phyloP scores from a whole-genome alignment of 2,329 filamentous ascomycete species.

The Alternaria arbusti region DNA sequence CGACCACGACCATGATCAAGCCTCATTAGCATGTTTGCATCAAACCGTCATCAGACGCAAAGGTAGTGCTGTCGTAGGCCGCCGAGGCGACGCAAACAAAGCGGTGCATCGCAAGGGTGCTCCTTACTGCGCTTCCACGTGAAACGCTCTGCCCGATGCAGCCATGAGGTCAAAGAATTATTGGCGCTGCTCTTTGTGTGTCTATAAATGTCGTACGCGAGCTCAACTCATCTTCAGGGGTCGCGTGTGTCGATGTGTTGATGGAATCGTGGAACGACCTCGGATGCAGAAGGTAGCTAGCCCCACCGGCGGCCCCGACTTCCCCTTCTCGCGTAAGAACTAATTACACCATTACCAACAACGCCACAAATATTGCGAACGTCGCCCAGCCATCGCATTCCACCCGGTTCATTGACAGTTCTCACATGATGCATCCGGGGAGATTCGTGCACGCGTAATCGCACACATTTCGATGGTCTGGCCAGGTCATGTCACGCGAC shows the following conservation, averaged over 20 bases:
- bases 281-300: neutral
- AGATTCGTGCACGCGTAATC: neutral
- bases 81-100: slow-evolving; percentile 22
- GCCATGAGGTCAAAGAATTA: slow-evolving; percentile 4
- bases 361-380: neutral
- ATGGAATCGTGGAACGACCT: neutral
- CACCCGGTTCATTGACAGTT: neutral
- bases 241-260: neutral
- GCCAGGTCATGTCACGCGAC: neutral
- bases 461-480: neutral
- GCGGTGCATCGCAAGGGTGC: slow-evolving; percentile 12
- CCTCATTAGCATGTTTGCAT: slow-evolving; percentile 4
- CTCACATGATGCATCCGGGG: neutral
- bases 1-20: neutral
- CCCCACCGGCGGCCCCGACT: neutral
- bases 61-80: slow-evolving; percentile 3
- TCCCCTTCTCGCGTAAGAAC: neutral
- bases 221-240: neutral
- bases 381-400: neutral
- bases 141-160: slow-evolving; percentile 9
- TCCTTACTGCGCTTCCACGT: slow-evolving; percentile 1
- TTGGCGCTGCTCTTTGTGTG: neutral
- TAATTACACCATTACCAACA: neutral
- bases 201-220: neutral
- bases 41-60: neutral